Evolutionary conservation across 768 basidiomycete genomes (phyloP).

Genomic region (Cystobasidium onofrii): DNA sequence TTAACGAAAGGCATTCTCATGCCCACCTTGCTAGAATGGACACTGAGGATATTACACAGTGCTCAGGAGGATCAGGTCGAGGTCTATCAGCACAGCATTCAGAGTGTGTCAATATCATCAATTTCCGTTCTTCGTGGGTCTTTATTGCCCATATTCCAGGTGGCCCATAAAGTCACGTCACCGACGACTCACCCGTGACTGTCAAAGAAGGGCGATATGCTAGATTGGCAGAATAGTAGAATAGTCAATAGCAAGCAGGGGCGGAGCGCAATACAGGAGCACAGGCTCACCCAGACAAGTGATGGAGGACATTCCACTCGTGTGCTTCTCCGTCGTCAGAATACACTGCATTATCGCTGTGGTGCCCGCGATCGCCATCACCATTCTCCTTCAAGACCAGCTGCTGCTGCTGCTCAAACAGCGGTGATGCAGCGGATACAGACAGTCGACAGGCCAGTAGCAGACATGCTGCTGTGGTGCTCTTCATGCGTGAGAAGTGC

Average conservation of each 20-base stretch:
- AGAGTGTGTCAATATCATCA: background rate
- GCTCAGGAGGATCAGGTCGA: slow-evolving; percentile 38
- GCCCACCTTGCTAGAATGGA: slow-evolving; percentile 41
- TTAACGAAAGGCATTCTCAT: too few relatives aligned
- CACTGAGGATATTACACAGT: slow-evolving; percentile 44
- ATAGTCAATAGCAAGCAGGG: background rate
- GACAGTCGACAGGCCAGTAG: background rate
- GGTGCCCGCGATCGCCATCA: background rate
- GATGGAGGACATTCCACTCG: slow-evolving; percentile 26
- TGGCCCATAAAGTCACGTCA: too few relatives aligned
- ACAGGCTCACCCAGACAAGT: slow-evolving; percentile 6
- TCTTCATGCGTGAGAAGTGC: background rate
- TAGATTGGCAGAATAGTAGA: background rate
- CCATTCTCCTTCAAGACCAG: background rate
- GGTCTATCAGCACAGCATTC: background rate
- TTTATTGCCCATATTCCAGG: background rate
- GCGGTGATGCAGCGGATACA: background rate
- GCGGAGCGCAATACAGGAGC: background rate
- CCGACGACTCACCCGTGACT: slow-evolving; percentile 5
- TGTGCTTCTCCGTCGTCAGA: background rate
- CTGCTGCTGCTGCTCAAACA: background rate
- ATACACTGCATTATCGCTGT: background rate
- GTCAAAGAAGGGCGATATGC: slow-evolving; percentile 26
- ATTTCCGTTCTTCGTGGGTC: too few relatives aligned
- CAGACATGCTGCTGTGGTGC: background rate